Conservation (phyloP, 2,329 filamentous ascomycete genomes). For the Nectriaceae sp. region DNA sequence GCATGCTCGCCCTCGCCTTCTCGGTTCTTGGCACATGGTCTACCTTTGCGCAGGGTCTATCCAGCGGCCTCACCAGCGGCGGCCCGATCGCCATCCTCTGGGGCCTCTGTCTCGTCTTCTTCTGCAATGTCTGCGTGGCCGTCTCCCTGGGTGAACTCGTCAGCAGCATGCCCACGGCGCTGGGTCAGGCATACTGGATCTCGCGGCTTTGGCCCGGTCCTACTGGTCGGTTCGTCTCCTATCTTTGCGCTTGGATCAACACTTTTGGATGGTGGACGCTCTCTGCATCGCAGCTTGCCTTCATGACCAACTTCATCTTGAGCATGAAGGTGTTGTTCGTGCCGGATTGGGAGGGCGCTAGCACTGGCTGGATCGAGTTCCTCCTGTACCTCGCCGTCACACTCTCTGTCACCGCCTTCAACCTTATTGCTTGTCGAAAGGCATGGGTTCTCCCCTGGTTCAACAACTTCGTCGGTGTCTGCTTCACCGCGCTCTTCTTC, state of each 20-base stretch:
- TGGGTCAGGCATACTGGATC: slow-evolving; percentile 61
- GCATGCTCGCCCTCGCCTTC: slow-evolving; percentile 59
- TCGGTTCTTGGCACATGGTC: slow-evolving; percentile 60
- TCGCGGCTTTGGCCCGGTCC: slow-evolving; percentile 37
- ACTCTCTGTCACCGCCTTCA: slow-evolving; percentile 48
- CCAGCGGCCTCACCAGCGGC: slow-evolving; percentile 52
- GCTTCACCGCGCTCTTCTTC: slow-evolving; percentile 54
- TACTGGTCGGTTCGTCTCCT: slow-evolving; percentile 51
- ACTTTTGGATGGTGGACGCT: slow-evolving; percentile 61
- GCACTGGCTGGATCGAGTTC: slow-evolving; percentile 55
- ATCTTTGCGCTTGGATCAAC: slow-evolving; percentile 62
- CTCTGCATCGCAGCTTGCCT: slow-evolving; percentile 56
- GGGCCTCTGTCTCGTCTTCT: slow-evolving; percentile 54
- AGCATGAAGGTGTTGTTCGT: slow-evolving; percentile 58
- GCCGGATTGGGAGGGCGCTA: slow-evolving; percentile 45
- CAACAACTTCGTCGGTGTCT: slow-evolving; percentile 58
- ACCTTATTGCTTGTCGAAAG: slow-evolving; percentile 51
- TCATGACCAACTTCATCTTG: slow-evolving; percentile 59
- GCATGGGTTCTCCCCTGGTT: slow-evolving; percentile 45
- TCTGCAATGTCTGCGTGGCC: slow-evolving; percentile 55
- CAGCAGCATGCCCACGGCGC: slow-evolving; percentile 60
- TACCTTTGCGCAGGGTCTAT: slow-evolving; percentile 52
- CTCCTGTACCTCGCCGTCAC: slow-evolving; percentile 56
- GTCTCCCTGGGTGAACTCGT: slow-evolving; percentile 57
- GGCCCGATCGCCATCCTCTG: slow-evolving; percentile 57